Percentiles rank a stretch among this genome's conserved stretches.
These are phyloP conservation scores for Cornus florida DNA, from an alignment of 148 eudicot genomes.

Conservation along the genomic window DNA sequence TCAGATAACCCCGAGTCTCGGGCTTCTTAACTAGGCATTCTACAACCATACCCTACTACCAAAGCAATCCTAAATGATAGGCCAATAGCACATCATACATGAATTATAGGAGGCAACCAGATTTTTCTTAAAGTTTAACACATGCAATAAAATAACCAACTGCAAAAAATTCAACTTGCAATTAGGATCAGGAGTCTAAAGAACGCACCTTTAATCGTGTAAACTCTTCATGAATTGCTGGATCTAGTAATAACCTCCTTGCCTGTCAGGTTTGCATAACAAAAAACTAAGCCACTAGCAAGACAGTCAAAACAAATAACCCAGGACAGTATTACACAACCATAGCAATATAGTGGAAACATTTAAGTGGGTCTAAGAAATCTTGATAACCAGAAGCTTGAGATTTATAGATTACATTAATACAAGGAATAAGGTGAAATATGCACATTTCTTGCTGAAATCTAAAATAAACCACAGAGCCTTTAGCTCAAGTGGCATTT, in stretches of 20 bases:
- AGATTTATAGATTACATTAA: neutral
- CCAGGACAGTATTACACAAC: conserved; percentile 8
- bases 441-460: neutral
- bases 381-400: neutral
- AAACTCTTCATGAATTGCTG: conserved; percentile 99
- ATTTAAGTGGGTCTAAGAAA: neutral
- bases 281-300: neutral
- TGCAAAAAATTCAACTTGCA: neutral
- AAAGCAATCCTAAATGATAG: neutral
- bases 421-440: neutral
- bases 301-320: neutral
- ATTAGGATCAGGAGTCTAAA: conserved; percentile 6
- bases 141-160: conserved; percentile 5
- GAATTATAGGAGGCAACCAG: neutral
- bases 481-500: too few species aligned
- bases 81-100: neutral
- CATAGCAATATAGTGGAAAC: neutral
- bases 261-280: conserved; percentile 49
- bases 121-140: neutral
- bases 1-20: neutral
- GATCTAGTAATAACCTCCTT: conserved; percentile 85
- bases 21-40: neutral
- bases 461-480: too few species aligned
- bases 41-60: conserved; percentile 1
- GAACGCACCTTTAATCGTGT: conserved; percentile 76